Percentiles rank a stretch among this genome's conserved stretches.
These are phyloP conservation scores for Fusarium papillatum DNA, from an alignment of 2,329 filamentous ascomycete species.

Conservation along the genomic window DNA sequence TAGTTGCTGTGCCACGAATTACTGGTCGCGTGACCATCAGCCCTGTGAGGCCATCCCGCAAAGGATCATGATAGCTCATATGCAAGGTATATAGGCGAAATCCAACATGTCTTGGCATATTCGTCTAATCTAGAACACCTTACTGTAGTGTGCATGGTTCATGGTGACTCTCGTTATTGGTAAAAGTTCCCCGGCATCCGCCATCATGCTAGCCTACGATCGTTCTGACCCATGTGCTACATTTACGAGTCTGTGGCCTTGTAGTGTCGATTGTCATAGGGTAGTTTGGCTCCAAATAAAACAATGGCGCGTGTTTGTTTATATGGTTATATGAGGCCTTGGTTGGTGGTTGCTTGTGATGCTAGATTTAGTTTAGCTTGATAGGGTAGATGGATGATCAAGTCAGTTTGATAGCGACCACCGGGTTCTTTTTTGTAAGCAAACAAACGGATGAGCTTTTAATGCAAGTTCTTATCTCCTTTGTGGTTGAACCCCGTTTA, in stretches of 20 bases:
- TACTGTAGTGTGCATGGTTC: not conserved
- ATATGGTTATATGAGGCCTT: not conserved
- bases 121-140: not conserved
- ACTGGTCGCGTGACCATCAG: not conserved
- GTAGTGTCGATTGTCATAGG: not conserved
- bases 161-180: not conserved
- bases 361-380: not conserved
- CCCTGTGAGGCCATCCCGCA: not conserved
- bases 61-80: not conserved
- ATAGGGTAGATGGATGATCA: not conserved
- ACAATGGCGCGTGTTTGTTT: not conserved
- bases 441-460: not conserved
- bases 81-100: not conserved
- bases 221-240: not conserved
- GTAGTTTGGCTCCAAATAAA: not conserved
- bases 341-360: not conserved
- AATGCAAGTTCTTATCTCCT: not conserved
- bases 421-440: too few species aligned
- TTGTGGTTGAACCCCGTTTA: not conserved
- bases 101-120: not conserved
- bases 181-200: not conserved
- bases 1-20: not conserved
- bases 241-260: not conserved
- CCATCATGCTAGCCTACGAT: not conserved
- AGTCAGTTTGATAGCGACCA: not conserved